Conservation (phyloP, 352 stramenopile genomes). For the Phytophthora palmivora region DNA sequence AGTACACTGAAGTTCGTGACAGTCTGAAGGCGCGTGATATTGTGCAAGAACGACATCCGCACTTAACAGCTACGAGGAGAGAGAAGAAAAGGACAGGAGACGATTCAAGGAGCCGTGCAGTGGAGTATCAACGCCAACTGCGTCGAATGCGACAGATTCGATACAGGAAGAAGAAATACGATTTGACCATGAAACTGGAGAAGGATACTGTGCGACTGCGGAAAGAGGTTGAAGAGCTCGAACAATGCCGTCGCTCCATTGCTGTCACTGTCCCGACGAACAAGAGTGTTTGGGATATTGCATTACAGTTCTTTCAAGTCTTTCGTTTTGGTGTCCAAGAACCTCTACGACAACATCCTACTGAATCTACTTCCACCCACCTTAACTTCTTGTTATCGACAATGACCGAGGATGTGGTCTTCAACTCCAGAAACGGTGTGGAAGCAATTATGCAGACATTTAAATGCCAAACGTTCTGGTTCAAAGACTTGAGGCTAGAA, state of each 20-base stretch:
- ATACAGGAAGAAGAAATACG: slow-evolving; percentile 13
- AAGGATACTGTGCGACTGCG: background rate
- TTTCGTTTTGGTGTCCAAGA: slow-evolving; percentile 15
- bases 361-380: background rate
- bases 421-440: background rate
- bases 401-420: slow-evolving; percentile 2
- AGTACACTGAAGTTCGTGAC: too few relatives aligned
- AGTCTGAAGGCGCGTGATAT: too few relatives aligned
- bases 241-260: background rate
- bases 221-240: slow-evolving; percentile 4
- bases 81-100: background rate
- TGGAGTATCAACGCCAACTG: slow-evolving; percentile 4
- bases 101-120: background rate
- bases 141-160: slow-evolving; percentile 15
- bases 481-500: slow-evolving; percentile 3
- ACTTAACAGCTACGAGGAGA: too few relatives aligned
- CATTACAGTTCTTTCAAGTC: slow-evolving; percentile 4
- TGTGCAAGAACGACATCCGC: too few relatives aligned
- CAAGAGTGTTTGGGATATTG: slow-evolving; percentile 10
- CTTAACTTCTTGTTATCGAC: slow-evolving; percentile 2
- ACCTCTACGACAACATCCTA: background rate
- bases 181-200: background rate
- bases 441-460: slow-evolving; percentile 2
- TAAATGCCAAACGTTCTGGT: slow-evolving; percentile 3
- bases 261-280: background rate